Base-by-base conservation (phyloP, 805 yeast genomes). In the Sungouiozyma ichnusensis region DNA sequence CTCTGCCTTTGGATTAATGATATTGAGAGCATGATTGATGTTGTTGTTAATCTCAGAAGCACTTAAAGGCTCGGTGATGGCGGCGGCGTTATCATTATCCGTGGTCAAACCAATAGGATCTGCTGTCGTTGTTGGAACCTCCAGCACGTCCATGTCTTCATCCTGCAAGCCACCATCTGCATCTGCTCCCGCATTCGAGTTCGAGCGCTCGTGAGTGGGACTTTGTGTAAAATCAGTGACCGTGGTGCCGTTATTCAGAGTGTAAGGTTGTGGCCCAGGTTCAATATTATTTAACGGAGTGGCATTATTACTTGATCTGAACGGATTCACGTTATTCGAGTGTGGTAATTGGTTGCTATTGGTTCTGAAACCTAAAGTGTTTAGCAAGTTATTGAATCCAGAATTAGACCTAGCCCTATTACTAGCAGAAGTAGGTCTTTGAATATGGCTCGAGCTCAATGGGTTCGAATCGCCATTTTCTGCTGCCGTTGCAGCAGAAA, bases 281-380 rank as follows among this genome's bases (percentile, higher is more conserved):
- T 38, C 36, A 29, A 33, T 38, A 18, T 35, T 39, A 36, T 39
- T 36, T 31, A 24, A 29, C 5, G 42, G 35, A 20, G 24, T 34
- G 17, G 20, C 40, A 16, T 38, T 42, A 18, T 33, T 35, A 35
- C 35, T 44, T 32, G 33, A 32, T 15, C 31, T 17, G 19, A 33
- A 18, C 6, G 38, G 31, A 16, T 41, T 41, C 24, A 6, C 15
- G 27, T 32, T 35, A 27, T 16, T 16, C 20, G 14, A 2, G n/a
- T 5, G 18, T 15, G 16, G 17, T 35, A 41, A 20, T 31, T 29
- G 36, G 17, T 31, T 33, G 27, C 13, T n/a, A 16, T 16, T 35
- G 33, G 24, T 40, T 39, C 62, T 54, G 16, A 57, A 54, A 3
- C 63, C 63, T 43, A 58, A 56, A 4, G 58, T 50, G 40, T 49